phyloP scores from a whole-genome alignment of 2,329 filamentous ascomycete genomes.

The Neopestalotiopsis clavispora region DNA sequence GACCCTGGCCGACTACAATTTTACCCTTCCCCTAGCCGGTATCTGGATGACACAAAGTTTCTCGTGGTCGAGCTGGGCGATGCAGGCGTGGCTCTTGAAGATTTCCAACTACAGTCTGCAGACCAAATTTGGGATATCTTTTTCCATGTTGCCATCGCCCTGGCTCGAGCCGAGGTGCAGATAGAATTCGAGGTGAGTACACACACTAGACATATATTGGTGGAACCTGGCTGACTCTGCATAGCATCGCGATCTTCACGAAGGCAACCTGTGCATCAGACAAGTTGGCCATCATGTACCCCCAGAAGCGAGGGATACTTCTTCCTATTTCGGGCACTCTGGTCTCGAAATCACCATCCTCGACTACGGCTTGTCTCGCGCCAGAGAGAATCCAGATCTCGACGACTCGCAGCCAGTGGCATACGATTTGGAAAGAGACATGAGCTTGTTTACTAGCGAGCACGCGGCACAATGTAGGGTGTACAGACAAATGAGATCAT shows the following conservation, averaged over 20 bases:
- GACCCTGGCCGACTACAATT: slow-evolving; percentile 63
- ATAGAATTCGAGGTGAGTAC: slow-evolving; percentile 62
- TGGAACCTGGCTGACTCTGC: neutral
- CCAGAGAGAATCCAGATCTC: slow-evolving; percentile 44
- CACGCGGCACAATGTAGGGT: slow-evolving; percentile 65
- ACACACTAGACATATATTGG: neutral
- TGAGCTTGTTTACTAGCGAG: slow-evolving; percentile 63
- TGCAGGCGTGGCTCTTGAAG: slow-evolving; percentile 64
- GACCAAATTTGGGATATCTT: slow-evolving; percentile 68
- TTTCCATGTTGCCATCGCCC: slow-evolving; percentile 62
- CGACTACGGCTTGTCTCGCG: slow-evolving; percentile 69
- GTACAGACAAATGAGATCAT: slow-evolving; percentile 67
- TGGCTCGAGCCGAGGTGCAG: slow-evolving; percentile 63
- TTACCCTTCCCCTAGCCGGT: slow-evolving; percentile 66
- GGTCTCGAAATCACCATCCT: slow-evolving; percentile 68
- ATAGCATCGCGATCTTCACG: slow-evolving; percentile 69
- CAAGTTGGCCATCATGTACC: slow-evolving; percentile 41
- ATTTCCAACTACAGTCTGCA: slow-evolving; percentile 53
- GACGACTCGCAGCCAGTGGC: slow-evolving; percentile 48
- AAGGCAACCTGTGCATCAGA: slow-evolving; percentile 67
- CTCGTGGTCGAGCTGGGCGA: slow-evolving; percentile 68
- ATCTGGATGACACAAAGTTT: slow-evolving; percentile 62
- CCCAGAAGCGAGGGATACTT: slow-evolving; percentile 34
- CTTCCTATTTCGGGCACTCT: slow-evolving; percentile 59
- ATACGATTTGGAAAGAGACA: slow-evolving; percentile 64